Evolutionary conservation across 331 rosid species (phyloP), one percentile per base, ranked within the genome.

Genomic region (Rosa hybrid): DNA sequence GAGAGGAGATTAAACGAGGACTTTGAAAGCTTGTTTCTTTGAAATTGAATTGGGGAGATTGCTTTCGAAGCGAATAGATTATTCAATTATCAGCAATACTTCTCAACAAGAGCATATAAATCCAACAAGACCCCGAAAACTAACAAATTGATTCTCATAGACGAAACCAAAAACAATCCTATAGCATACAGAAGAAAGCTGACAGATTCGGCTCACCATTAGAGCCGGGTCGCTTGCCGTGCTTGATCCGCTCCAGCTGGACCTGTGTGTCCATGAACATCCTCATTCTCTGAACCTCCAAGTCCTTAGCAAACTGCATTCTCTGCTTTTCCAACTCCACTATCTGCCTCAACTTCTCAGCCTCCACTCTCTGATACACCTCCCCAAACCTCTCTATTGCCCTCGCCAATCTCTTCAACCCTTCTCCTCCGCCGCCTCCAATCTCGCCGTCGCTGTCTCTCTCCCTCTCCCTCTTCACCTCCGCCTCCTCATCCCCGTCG

Each of bases 321-420:
- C 98, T 89, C 86, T 93, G 96, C 86, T 91, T 93, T 92, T 95
- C 98, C 94, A 95, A 83, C 79, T 95, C 99, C 83, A 90, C 82
- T 97, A 89, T 93, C 83, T 93, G 98, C 91, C 91, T 89, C 84
- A 92, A 81, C 71, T 95, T 95, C 78, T 93, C 93, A 0, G 77
- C 93, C 83, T 95, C 99, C 81, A 93, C 94, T 86, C 92, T 93
- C 76, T 95, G 93, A 78, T 93, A 95, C 79, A 89, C 86, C 53
- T 88, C 90, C 12, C 97, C 99, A 25, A 95, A 93, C 78, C 86
- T 87, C 89, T 91, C 92, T 50, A 95, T 89, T 16, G 97, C 99
- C 83, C 78, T 88, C 18, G 98, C 99, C 93, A 95, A 81, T 77
- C 87, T 88, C 81, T 77, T 83, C 90, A 91, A 71, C 75, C 98